phyloP scores from a whole-genome alignment of 106 monocot genomes.

The Allium cepa region DNA sequence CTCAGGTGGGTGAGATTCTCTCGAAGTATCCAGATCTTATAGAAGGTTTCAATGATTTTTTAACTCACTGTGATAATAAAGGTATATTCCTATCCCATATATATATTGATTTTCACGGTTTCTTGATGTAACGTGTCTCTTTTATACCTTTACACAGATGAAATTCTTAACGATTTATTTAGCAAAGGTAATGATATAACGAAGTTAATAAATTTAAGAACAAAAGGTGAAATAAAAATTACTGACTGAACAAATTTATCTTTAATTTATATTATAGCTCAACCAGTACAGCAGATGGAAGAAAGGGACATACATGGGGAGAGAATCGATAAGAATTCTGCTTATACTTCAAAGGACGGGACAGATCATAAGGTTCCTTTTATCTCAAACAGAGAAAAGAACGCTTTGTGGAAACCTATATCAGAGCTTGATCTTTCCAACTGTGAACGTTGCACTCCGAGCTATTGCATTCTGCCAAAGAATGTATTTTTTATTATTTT shows the following conservation, averaged over 20 bases:
- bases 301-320: conserved; percentile 37
- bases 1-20: conserved; percentile 59
- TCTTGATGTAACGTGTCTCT: conserved; percentile 4
- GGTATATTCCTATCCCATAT: conserved; percentile 18
- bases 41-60: conserved; percentile 65
- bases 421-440: conserved; percentile 81
- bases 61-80: conserved; percentile 49
- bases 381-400: conserved; percentile 41
- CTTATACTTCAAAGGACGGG: conserved; percentile 30
- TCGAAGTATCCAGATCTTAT: conserved; percentile 67
- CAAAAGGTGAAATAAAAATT: too few relatives aligned
- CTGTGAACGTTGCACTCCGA: conserved; percentile 65
- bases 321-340: conserved; percentile 10
- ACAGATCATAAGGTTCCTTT: conserved; percentile 31
- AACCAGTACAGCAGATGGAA: conserved; percentile 17
- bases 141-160: conserved; percentile 38
- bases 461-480: conserved; percentile 72
- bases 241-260: too few relatives aligned
- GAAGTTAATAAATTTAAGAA: too few relatives aligned
- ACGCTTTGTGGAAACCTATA: conserved; percentile 50
- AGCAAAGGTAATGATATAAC: conserved; percentile 44
- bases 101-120: background rate
- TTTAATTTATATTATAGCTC: too few relatives aligned
- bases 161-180: conserved; percentile 51
- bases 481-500: conserved; percentile 29